phyloP scores from a whole-genome alignment of 306 rosid genomes.

The Nissolia schottii region DNA sequence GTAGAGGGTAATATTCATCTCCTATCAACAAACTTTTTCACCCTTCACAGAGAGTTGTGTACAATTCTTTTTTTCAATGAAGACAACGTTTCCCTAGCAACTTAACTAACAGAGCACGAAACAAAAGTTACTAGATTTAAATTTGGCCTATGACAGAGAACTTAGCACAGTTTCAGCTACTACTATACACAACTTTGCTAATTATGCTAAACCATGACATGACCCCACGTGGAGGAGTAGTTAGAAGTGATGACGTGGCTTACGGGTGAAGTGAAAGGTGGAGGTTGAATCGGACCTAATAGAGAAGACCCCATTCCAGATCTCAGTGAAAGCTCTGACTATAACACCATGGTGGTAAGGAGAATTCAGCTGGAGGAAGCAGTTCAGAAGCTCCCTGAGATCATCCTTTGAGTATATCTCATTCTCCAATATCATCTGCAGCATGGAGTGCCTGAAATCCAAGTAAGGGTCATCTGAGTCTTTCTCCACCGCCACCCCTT shows the following conservation, averaged over 20 bases:
- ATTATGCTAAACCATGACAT: not conserved
- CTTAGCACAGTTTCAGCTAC: not conserved
- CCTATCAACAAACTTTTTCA: not conserved
- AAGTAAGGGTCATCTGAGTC: conserved; percentile 92
- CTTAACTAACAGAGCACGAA: conserved; percentile 1
- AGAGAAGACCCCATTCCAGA: conserved; percentile 78
- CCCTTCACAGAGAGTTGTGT: not conserved
- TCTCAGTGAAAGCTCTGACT: conserved; percentile 82
- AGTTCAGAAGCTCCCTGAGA: conserved; percentile 66
- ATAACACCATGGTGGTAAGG: conserved; percentile 81
- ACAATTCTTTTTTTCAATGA: not conserved
- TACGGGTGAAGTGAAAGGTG: conserved; percentile 22
- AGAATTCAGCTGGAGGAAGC: conserved; percentile 79
- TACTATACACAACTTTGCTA: not conserved
- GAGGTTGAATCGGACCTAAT: conserved; percentile 32
- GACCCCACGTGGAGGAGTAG: conserved; percentile 16
- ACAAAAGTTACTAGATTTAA: not conserved
- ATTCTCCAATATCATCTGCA: conserved; percentile 90
- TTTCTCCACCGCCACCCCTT: conserved; percentile 85
- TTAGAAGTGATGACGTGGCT: conserved; percentile 49
- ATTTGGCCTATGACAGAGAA: conserved; percentile 4
- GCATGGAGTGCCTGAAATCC: conserved; percentile 88
- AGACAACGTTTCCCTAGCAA: not conserved
- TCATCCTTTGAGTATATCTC: conserved; percentile 84
- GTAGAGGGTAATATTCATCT: not conserved